Base-by-base conservation (phyloP, 139 green algal species). In the Ettlia oleoabundans region DNA sequence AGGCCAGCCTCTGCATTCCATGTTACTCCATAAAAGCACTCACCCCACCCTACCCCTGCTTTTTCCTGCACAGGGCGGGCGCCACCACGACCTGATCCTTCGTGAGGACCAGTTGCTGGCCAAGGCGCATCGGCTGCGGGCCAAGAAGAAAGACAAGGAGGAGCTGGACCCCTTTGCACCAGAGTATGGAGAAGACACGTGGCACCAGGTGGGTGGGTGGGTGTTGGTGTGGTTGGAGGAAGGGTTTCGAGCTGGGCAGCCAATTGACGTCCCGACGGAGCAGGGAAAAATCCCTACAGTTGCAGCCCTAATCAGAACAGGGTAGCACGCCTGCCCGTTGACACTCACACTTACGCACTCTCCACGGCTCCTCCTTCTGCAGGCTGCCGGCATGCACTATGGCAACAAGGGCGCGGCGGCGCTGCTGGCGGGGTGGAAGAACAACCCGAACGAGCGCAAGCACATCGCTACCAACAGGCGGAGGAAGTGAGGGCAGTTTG, bases 381-480 rank as follows among this genome's bases (percentile, higher is more conserved):
- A 83, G 79, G 84, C 78, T 13, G 84, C 84, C 24, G 85, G 71
- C 10, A 35, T 89, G 73, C 76, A 64, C 47, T 22, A 47, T 6
- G 65, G 71, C 18, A 80, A 35, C 58, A 75, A 76, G 52, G 73
- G 80, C 2, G 86, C 84, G 10, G 88, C 88, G 10, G 85, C 88
- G 70, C 77, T 90, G 78, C 71, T 92, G 72, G 85, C 87, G 8
- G 78, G 83, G 13, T 93, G 87, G 89, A 93, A 91, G 77, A 88
- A 91, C 77, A 98, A 98, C 82, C 94, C 94, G 55, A 98, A 98
- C 81, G 93, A 96, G 90, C 78, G 90, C 63, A 92, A 89, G 80
- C 82, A 93, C 67, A 83, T 81, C 40, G 84, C 91, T 69, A 96
- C 90, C 79, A 96, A 94, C 90, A 84, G 93, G 40, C 80, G 92